Percentiles rank a stretch among this genome's conserved stretches.
Conservation (phyloP, 1,284 basidiomycete species). For the Ganoderma multipileum region DNA sequence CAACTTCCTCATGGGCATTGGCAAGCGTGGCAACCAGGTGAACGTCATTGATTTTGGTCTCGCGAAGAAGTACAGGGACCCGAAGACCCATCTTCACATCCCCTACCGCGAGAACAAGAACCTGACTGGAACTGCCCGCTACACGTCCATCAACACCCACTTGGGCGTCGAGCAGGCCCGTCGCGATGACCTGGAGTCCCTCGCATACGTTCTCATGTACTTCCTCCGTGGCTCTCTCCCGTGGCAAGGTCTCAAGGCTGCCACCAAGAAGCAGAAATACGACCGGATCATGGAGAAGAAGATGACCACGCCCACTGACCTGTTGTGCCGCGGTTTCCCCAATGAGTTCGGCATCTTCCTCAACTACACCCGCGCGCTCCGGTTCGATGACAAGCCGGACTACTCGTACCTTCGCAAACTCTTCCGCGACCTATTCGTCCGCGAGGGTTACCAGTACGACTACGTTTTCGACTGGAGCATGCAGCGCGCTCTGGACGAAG, state of each 20-base stretch:
- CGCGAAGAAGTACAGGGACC: conserved; percentile 99
- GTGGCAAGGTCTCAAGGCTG: conserved; percentile 98
- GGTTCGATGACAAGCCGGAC: conserved; percentile 98
- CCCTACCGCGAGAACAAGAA: conserved; percentile 99
- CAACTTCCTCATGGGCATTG: conserved; percentile 99
- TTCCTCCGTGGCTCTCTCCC: conserved; percentile 96
- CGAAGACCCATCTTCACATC: conserved; percentile 99
- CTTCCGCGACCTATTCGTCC: conserved; percentile 96
- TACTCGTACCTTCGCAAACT: conserved; percentile 98
- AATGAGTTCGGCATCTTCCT: conserved; percentile 98
- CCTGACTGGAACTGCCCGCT: conserved; percentile 97
- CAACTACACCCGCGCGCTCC: conserved; percentile 95
- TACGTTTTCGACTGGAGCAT: conserved; percentile 99
- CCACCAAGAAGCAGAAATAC: conserved; percentile 99
- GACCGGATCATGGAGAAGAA: conserved; percentile 99
- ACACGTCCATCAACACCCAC: conserved; percentile 99
- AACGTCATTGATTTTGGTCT: conserved; percentile 99
- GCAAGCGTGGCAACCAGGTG: conserved; percentile 99
- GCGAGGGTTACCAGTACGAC: conserved; percentile 97
- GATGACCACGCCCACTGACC: conserved; percentile 97
- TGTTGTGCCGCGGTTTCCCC: conserved; percentile 95
- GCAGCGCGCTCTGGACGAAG: conserved; percentile 77
- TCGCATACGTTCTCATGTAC: conserved; percentile 98
- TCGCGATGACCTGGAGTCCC: conserved; percentile 94
- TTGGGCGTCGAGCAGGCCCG: conserved; percentile 97